Percentiles rank a stretch among this genome's conserved stretches.
Conservation (phyloP, 2,329 filamentous ascomycete genomes). For the Apiospora marii region DNA sequence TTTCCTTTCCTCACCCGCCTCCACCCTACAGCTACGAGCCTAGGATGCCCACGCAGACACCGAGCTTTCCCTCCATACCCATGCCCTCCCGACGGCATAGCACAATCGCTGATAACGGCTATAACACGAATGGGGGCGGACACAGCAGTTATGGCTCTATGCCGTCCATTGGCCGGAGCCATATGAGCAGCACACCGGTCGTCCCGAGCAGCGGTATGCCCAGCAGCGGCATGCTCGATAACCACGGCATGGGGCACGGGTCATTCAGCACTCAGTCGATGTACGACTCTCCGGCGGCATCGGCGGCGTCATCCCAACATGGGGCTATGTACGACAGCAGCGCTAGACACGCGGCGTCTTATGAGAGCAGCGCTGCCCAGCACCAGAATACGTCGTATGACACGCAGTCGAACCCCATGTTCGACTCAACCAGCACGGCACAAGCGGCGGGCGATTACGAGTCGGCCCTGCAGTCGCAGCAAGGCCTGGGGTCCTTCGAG, state of each 20-base stretch:
- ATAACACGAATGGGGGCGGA: not conserved
- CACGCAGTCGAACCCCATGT: constrained; percentile 17
- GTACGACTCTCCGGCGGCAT: constrained; percentile 23
- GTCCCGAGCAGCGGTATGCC: constrained; percentile 17
- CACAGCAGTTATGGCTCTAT: constrained; percentile 5
- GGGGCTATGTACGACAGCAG: constrained; percentile 20
- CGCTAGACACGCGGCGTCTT: constrained; percentile 3
- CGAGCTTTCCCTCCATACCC: constrained; percentile 9
- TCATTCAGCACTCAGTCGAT: constrained; percentile 10
- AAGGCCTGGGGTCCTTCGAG: constrained; percentile 21
- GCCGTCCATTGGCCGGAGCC: not conserved
- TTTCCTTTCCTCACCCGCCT: constrained; percentile 11
- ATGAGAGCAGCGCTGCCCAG: constrained; percentile 7
- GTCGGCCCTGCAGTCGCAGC: constrained; percentile 9
- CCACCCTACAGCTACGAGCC: constrained; percentile 11
- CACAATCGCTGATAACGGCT: constrained; percentile 6
- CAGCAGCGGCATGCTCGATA: not conserved
- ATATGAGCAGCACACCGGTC: constrained; percentile 1
- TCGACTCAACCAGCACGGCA: not conserved
- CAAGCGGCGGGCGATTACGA: constrained; percentile 21
- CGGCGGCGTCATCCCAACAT: constrained; percentile 12
- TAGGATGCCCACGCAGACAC: not conserved
- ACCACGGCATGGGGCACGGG: constrained; percentile 18
- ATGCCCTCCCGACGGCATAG: constrained; percentile 19
- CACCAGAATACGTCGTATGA: constrained; percentile 13